Conservation (phyloP, 179 eudicot genomes). For the Nepenthes alata region DNA sequence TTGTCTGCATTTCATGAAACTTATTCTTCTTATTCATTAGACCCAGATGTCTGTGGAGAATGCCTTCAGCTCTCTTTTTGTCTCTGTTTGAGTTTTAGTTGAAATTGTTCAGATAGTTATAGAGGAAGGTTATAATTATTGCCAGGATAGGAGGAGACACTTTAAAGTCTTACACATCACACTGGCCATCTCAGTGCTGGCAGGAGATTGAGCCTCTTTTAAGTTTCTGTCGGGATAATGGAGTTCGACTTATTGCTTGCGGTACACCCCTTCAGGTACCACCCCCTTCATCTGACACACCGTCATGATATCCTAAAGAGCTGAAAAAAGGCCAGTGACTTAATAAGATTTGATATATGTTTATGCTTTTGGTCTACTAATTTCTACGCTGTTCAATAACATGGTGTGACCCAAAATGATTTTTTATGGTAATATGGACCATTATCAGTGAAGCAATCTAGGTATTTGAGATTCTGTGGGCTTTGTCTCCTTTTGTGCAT, state of each 20-base stretch:
- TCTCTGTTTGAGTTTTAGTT: conserved; percentile 1
- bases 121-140: conserved; percentile 21
- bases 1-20: no score
- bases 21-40: no score
- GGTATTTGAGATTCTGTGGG: no score
- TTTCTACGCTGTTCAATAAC: no score
- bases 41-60: no score
- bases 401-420: no score
- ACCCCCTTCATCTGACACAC: not conserved
- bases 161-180: conserved; percentile 48
- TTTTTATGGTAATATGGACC: no score
- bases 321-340: not conserved
- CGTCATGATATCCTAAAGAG: not conserved
- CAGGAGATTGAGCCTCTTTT: conserved; percentile 84
- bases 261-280: conserved; percentile 88
- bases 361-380: no score
- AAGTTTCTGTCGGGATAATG: conserved; percentile 69
- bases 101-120: conserved; percentile 1
- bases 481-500: no score
- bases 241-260: conserved; percentile 70
- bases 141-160: conserved; percentile 72
- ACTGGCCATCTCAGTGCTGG: conserved; percentile 90
- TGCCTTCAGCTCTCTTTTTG: not conserved
- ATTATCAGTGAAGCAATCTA: no score
- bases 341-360: no score